Base-by-base conservation (phyloP, 1,284 basidiomycete genomes). In the Stereum hirsutum region DNA sequence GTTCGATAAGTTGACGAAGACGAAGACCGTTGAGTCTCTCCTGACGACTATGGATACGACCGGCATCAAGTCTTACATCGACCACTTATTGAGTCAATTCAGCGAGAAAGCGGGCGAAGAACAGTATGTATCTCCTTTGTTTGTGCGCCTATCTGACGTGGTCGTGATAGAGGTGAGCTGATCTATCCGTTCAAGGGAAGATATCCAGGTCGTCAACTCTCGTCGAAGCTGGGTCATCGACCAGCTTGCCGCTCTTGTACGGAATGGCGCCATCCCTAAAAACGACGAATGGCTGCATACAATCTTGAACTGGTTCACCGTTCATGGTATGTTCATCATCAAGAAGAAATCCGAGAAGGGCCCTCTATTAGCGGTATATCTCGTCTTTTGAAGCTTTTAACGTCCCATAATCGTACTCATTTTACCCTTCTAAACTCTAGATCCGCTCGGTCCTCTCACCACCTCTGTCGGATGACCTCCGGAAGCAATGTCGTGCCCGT, bases 1-100 rank as follows among this genome's bases (percentile, higher is more conserved):
- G 61, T 97, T 98, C 53, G 94, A 98, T 64, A 84, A 77, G 56
- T 65, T 96, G 47, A 97, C 94, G 5, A 87, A 83, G 62, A 95
- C 92, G 21, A 96, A 94, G 68, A 96, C 91, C 1, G 78, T 98
- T 33, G 92, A 96, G 62, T 76, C 75, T 4, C 83, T 97, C 46
- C 68, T 98, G 43, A 72, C 79, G 3, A 79, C 78, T 23, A 81
- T 94, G 72, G 79, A 86, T 54, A 65, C 67, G 1, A 70, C 78
- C 1, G 91, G 90, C 7, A 88, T 96, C 46, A 74, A 77, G 50
- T 75, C 69, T 35, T 97, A 94, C 62, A 77, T 94, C 39, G 62
- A 70, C 31, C 83, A 87, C 60, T 66, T 97, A 14, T 65, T 89
- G 27, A 65, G 64, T 12, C 74, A 84, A 49, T 65, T 82, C 31